A percentile compares a stretch with the other conserved stretches of the same genome.
phyloP scores from a whole-genome alignment of 257 asterid genomes.

The Forsythia suspensa region DNA sequence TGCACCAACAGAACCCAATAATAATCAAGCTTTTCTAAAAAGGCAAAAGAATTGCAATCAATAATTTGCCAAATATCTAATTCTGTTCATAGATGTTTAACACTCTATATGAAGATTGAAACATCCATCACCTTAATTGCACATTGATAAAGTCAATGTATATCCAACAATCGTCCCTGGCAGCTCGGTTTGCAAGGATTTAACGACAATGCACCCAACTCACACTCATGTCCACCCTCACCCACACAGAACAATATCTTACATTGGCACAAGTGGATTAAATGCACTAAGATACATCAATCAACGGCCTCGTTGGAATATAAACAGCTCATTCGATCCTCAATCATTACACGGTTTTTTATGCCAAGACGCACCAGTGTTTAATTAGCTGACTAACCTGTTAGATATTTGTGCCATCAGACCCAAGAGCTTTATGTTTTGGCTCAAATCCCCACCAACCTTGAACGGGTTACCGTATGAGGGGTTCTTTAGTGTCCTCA shows the following conservation, averaged over 20 bases:
- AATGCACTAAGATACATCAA: background rate
- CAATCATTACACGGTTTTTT: background rate
- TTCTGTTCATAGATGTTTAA: background rate
- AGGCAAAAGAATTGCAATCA: constrained; percentile 9
- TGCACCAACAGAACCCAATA: constrained; percentile 1
- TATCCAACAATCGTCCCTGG: background rate
- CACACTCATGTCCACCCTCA: background rate
- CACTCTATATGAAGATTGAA: background rate
- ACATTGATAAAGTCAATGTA: background rate
- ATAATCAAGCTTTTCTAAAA: constrained; percentile 8
- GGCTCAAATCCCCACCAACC: background rate
- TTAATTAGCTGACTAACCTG: background rate
- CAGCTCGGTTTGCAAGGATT: background rate
- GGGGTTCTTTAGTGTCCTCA: background rate
- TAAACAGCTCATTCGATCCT: constrained; percentile 6
- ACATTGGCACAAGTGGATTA: background rate
- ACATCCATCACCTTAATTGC: background rate
- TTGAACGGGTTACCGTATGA: background rate
- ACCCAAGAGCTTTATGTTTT: background rate
- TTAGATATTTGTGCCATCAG: background rate
- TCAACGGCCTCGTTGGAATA: background rate
- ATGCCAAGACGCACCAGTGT: background rate
- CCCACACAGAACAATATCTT: background rate
- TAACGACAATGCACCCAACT: background rate
- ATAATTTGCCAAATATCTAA: constrained; percentile 10